Evolutionary conservation across 768 basidiomycete genomes (phyloP).

Genomic region (Tulasnella sp.): DNA sequence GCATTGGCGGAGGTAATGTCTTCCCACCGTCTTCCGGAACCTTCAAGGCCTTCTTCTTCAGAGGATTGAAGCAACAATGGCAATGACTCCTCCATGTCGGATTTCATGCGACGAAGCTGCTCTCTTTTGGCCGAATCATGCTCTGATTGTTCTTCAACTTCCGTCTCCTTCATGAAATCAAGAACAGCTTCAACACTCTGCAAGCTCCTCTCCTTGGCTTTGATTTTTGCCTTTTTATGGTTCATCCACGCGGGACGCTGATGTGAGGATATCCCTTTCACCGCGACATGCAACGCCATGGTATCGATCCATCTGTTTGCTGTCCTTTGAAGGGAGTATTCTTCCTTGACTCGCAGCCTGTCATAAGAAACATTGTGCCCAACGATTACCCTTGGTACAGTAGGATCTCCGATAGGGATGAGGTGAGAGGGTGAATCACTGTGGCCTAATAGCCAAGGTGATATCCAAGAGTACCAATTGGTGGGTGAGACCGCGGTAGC

Average conservation of each 20-base stretch:
- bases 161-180: conserved; percentile 35
- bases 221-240: conserved; percentile 57
- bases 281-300: conserved; percentile 87
- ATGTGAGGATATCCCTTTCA: conserved; percentile 86
- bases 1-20: conserved; percentile 86
- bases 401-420: conserved; percentile 53
- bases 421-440: conserved; percentile 46
- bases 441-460: conserved; percentile 73
- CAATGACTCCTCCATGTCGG: conserved; percentile 8
- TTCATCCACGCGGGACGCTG: conserved; percentile 90
- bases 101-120: conserved; percentile 24
- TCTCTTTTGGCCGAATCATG: conserved; percentile 28
- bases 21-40: conserved; percentile 64
- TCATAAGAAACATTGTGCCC: conserved; percentile 97
- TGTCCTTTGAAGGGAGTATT: conserved; percentile 58
- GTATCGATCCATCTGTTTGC: conserved; percentile 82
- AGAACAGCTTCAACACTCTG: conserved; percentile 54
- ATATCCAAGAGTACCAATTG: conserved; percentile 94
- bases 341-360: conserved; percentile 65
- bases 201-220: conserved; percentile 39
- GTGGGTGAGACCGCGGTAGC: conserved; percentile 73
- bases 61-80: background rate
- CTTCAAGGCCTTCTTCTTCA: conserved; percentile 32
- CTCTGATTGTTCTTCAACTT: conserved; percentile 30
- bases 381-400: conserved; percentile 50